These are phyloP conservation scores for Sporothrix sp. DNA, from an alignment of 2,329 filamentous ascomycete species.

Conservation along the genomic window DNA sequence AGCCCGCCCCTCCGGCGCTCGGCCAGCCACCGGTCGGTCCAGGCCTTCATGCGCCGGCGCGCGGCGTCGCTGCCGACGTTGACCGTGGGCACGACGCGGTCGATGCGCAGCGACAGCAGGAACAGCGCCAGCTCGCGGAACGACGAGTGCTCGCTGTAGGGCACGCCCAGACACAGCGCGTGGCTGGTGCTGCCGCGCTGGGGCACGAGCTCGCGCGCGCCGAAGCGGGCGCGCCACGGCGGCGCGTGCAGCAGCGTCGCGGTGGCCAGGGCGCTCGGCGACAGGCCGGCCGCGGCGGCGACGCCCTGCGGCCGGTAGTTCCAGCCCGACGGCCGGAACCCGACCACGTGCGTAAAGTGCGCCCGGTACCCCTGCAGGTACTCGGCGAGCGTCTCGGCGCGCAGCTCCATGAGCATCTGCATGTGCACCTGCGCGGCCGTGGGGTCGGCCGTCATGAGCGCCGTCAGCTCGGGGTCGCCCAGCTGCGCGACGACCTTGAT, in stretches of 20 bases:
- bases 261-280: conserved; percentile 40
- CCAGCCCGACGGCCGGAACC: conserved; percentile 90
- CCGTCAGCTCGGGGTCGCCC: conserved; percentile 71
- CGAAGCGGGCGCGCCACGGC: conserved; percentile 71
- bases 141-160: conserved; percentile 91
- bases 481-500: conserved; percentile 75
- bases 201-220: conserved; percentile 60
- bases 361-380: conserved; percentile 74
- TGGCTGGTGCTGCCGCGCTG: conserved; percentile 76
- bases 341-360: conserved; percentile 77
- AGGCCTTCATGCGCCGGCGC: conserved; percentile 51
- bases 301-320: conserved; percentile 64
- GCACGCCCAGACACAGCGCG: conserved; percentile 83
- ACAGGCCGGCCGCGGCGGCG: conserved; percentile 20
- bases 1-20: conserved; percentile 49
- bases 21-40: conserved; percentile 53
- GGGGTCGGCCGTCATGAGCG: conserved; percentile 69
- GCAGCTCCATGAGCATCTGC: conserved; percentile 91
- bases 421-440: conserved; percentile 90
- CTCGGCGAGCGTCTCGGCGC: conserved; percentile 80
- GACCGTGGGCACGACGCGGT: conserved; percentile 86
- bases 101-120: conserved; percentile 75
- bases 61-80: conserved; percentile 58
- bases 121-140: conserved; percentile 94
- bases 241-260: conserved; percentile 44